Evolutionary conservation across 2,329 filamentous ascomycete species (phyloP), one percentile per base, ranked within the genome.

Genomic region (Ophidiomyces ophidiicola): DNA sequence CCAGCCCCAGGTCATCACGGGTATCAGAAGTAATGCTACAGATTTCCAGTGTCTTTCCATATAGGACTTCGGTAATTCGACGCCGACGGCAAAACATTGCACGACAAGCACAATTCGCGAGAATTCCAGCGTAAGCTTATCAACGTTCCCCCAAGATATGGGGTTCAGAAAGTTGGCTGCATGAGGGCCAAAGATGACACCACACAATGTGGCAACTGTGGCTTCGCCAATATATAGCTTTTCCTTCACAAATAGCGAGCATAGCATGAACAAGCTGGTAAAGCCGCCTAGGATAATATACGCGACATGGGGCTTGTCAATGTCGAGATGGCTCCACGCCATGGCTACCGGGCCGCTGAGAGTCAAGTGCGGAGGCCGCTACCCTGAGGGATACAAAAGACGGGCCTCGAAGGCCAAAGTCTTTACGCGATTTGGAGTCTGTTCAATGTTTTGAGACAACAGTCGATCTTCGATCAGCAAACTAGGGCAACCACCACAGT

Each of bases 1-100:
- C 66, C 66, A 98, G 50, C 90, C 90, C 57, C 81, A 92, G 0
- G 86, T 92, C 90, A 98, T 98, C 63, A 98, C 87, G 2, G 90
- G 90, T 4, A 98, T 67, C 32, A 98, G 74, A 44, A 98, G 69
- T 53, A 93, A 76, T 10, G 81, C 67, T 46, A 98, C 90, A 1
- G 88, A 96, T 54, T 74, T 81, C 90, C 90, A 98, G 63, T 98
- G 90, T 52, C 78, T 80, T 58, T 96, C 90, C 90, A 98, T 98
- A 67, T 98, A 98, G 47, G 62, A 57, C 45, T 68, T 71, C 14
- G 78, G 78, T 62, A 82, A 66, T 59, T 81, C 78, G 57, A 82
- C 78, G 5, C 78, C 78, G 15, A 82, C 73, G 49, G 77, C 77
- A 52, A 82, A 82, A 67, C 78, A 82, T 66, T 82, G 78, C 20